A percentile compares a stretch with the other conserved stretches of the same genome.
Evolutionary conservation across 192 early-diverging fungal genomes (phyloP).

Genomic region (Allomyces arbusculus): DNA sequence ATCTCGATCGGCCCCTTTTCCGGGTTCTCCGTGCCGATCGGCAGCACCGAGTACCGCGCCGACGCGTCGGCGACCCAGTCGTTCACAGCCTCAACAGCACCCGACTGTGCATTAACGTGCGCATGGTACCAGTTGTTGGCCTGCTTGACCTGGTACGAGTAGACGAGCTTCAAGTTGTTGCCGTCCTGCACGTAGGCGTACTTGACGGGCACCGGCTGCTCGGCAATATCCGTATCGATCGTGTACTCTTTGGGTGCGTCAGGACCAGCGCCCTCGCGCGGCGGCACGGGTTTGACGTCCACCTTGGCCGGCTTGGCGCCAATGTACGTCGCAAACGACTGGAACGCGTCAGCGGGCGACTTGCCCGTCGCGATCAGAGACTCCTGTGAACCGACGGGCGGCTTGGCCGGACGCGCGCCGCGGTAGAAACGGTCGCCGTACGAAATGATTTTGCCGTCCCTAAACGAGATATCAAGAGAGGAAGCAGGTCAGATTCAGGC

Average conservation of each 20-base stretch:
- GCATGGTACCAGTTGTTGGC: slow-evolving; percentile 59
- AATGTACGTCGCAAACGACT: too few species aligned
- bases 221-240: neutral
- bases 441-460: slow-evolving; percentile 41
- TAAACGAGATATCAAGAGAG: slow-evolving; percentile 1
- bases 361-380: too few species aligned
- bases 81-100: slow-evolving; percentile 43
- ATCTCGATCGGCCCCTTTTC: slow-evolving; percentile 32
- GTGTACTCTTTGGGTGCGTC: neutral
- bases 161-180: slow-evolving; percentile 44
- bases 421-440: slow-evolving; percentile 46
- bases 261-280: too few species aligned
- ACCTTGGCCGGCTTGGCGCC: too few species aligned
- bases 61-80: slow-evolving; percentile 58
- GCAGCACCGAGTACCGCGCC: slow-evolving; percentile 57
- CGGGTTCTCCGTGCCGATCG: slow-evolving; percentile 62
- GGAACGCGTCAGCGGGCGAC: too few species aligned
- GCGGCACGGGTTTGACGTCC: too few species aligned
- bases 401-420: neutral
- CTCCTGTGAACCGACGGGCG: neutral
- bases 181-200: slow-evolving; percentile 44
- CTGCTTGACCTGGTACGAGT: slow-evolving; percentile 62
- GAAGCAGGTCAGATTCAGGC: too few species aligned
- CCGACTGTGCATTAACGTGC: slow-evolving; percentile 35
- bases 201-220: slow-evolving; percentile 28